phyloP scores from a whole-genome alignment of 441 rosid species.

The Brassica balearica region DNA sequence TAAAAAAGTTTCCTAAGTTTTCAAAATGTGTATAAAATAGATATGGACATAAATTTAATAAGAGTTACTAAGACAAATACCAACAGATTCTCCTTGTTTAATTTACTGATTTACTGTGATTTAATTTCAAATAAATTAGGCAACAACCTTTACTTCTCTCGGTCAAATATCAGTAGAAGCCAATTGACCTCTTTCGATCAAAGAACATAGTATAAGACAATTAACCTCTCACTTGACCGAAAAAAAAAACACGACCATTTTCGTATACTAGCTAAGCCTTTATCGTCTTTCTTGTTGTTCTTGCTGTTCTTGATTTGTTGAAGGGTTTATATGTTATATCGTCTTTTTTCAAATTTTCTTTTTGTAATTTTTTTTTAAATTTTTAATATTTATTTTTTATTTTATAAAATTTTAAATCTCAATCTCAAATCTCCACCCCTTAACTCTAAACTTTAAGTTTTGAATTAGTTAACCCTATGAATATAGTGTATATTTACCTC shows the following conservation, averaged over 20 bases:
- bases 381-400: too few species aligned
- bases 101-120: neutral
- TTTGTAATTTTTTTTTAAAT: too few species aligned
- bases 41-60: neutral
- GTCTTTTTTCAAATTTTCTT: too few species aligned
- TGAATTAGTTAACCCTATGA: too few species aligned
- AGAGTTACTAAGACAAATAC: neutral
- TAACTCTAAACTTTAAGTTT: too few species aligned
- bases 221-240: neutral
- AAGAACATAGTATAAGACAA: conserved; percentile 5
- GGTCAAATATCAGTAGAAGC: neutral
- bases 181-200: conserved; percentile 3
- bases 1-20: conserved; percentile 6
- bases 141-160: neutral
- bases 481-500: too few species aligned
- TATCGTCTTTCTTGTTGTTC: neutral
- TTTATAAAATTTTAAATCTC: too few species aligned
- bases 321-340: too few species aligned
- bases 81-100: neutral
- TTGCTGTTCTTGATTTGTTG: neutral
- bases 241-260: neutral
- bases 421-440: too few species aligned
- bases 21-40: neutral
- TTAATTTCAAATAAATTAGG: neutral
- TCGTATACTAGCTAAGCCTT: neutral